A percentile compares a stretch with the other conserved stretches of the same genome.
Conservation (phyloP, 208 protist species). For the Tritrichomonas foetus region DNA sequence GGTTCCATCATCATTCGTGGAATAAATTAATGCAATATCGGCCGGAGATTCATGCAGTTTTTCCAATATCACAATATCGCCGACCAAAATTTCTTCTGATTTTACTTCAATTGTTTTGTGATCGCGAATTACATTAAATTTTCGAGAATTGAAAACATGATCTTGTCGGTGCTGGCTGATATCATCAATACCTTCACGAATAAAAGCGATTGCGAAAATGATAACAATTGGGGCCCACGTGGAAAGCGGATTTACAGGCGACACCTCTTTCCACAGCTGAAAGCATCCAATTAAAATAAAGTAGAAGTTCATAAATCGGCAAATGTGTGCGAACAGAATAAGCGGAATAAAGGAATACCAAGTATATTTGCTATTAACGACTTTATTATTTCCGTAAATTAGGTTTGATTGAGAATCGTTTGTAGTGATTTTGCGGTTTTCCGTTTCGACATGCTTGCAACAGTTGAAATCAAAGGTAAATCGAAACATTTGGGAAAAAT, state of each 20-base stretch:
- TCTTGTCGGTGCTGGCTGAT: slow-evolving; percentile 77
- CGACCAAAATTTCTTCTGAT: slow-evolving; percentile 62
- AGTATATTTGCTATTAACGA: background rate
- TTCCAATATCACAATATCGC: slow-evolving; percentile 48
- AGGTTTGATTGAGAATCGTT: background rate
- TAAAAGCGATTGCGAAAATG: slow-evolving; percentile 18
- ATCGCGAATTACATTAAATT: slow-evolving; percentile 62
- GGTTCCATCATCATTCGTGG: background rate
- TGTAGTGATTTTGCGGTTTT: background rate
- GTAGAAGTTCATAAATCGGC: slow-evolving; percentile 46
- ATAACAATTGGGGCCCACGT: slow-evolving; percentile 42
- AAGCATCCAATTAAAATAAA: slow-evolving; percentile 41
- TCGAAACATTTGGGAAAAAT: too few relatives aligned
- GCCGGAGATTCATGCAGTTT: slow-evolving; percentile 34
- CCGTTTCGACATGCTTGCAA: background rate
- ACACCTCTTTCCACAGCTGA: background rate
- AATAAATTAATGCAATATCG: slow-evolving; percentile 34
- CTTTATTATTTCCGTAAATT: slow-evolving; percentile 1
- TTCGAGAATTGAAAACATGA: slow-evolving; percentile 66
- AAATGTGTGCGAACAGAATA: slow-evolving; percentile 49
- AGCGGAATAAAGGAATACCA: background rate
- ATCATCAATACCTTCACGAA: slow-evolving; percentile 65
- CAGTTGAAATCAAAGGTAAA: background rate
- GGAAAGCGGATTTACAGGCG: slow-evolving; percentile 40
- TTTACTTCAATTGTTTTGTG: slow-evolving; percentile 75